phyloP scores from a whole-genome alignment of 2,329 filamentous ascomycete species.

The Hypoxylon sp. region DNA sequence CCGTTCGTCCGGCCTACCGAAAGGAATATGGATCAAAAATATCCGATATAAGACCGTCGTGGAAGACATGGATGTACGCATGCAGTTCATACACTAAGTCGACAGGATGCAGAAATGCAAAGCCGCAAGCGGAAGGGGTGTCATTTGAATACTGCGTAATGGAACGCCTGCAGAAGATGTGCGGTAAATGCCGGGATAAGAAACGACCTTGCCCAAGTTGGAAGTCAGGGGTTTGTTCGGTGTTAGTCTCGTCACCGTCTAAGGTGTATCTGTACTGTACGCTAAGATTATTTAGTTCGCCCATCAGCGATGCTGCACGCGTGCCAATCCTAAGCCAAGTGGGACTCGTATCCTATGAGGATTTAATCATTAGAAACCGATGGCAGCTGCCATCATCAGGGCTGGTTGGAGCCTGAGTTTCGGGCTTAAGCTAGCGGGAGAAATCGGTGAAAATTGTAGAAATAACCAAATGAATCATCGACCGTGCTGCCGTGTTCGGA shows the following conservation, averaged over 20 bases:
- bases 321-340: conserved; percentile 32
- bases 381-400: conserved; percentile 25
- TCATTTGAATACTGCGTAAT: conserved; percentile 33
- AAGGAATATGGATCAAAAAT: conserved; percentile 26
- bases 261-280: conserved; percentile 11
- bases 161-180: conserved; percentile 22
- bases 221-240: conserved; percentile 29
- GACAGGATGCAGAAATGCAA: conserved; percentile 21
- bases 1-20: conserved; percentile 37
- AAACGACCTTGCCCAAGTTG: conserved; percentile 25
- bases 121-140: conserved; percentile 26
- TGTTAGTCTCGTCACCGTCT: conserved; percentile 36
- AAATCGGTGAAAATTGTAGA: conserved; percentile 31
- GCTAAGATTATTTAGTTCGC: conserved; percentile 22
- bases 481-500: conserved; percentile 40
- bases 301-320: conserved; percentile 34
- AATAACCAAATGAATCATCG: conserved; percentile 28
- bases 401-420: conserved; percentile 11
- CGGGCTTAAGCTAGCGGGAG: conserved; percentile 36
- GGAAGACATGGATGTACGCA: conserved; percentile 26
- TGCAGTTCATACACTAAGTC: conserved; percentile 8
- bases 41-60: conserved; percentile 38
- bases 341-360: conserved; percentile 37
- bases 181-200: conserved; percentile 38
- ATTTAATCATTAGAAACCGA: conserved; percentile 40